Base-by-base conservation (phyloP, 371 early-diverging fungal genomes). In the Chytridiales sp. region DNA sequence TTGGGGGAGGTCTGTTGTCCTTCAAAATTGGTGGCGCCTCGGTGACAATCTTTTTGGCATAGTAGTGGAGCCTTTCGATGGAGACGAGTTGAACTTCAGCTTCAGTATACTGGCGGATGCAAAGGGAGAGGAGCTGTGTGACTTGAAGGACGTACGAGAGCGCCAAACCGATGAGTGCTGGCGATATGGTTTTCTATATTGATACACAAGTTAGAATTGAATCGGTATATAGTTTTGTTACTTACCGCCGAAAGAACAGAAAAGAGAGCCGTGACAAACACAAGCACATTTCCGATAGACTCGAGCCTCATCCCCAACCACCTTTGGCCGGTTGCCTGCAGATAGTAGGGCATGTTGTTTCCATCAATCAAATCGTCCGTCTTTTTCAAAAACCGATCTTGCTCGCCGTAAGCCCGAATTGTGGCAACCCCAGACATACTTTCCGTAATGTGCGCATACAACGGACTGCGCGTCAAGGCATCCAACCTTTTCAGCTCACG, bases 21-120 rank as follows among this genome's bases (percentile, higher is more conserved):
- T 70, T 73, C 17, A 79, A 73, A 8, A 79, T 58, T 2, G 80
- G 78, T 21, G 87, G 84, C 3, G 92, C 91, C 67, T 94, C 94
- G 0, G 79, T 76, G 15, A 81, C 81, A 29, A 93, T 71, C 9
- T 87, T 83, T 32, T 78, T 55, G 13, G 66, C 82, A 61, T 93
- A 93, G 71, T 93, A 87, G 38, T 85, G 72, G 46, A 93, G 76
- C 36, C 95, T 85, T 70, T 93, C 97, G 40, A 92, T 58, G 15
- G 60, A 59, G 1, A 59, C 59, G 24, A 84, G 73, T 43, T 89
- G 89, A 31, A 72, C 61, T 47, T 75, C 75, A 13, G 62, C 42
- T 30, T 72, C 68, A 1, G 64, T 66, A 48, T 68, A 69, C 41
- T 77, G 80, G 11, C 93, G 81, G 39, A 94, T 82, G 39, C 83